These are phyloP conservation scores for Saccharomycopsis amapae DNA, from an alignment of 805 yeast species.

Conservation along the genomic window DNA sequence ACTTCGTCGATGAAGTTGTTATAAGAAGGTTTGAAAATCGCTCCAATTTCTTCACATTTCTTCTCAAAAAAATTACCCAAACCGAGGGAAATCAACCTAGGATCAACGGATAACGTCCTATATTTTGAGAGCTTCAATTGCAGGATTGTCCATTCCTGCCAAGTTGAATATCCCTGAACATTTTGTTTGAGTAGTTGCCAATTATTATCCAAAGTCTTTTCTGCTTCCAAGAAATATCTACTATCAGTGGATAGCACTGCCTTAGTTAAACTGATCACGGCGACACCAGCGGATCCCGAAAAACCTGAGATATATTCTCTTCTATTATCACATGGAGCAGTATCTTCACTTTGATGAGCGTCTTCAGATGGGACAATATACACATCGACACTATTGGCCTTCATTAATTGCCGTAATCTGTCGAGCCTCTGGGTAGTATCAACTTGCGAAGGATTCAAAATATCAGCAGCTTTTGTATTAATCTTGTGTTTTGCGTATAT, in stretches of 20 bases:
- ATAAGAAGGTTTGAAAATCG: slow-evolving; percentile 44
- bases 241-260: slow-evolving; percentile 52
- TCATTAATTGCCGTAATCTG: slow-evolving; percentile 40
- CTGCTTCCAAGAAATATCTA: slow-evolving; percentile 52
- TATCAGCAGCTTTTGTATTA: background rate
- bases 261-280: slow-evolving; percentile 46
- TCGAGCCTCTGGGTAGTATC: slow-evolving; percentile 33
- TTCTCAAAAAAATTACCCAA: slow-evolving; percentile 27
- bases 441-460: slow-evolving; percentile 12
- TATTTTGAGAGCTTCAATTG: background rate
- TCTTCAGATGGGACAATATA: slow-evolving; percentile 54
- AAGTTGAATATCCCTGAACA: slow-evolving; percentile 40
- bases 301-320: slow-evolving; percentile 53
- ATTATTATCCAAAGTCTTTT: slow-evolving; percentile 51
- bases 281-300: slow-evolving; percentile 56
- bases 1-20: slow-evolving; percentile 67
- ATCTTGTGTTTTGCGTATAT: background rate
- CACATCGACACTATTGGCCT: slow-evolving; percentile 38
- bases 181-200: slow-evolving; percentile 52
- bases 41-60: slow-evolving; percentile 26
- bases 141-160: slow-evolving; percentile 54
- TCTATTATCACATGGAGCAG: slow-evolving; percentile 46
- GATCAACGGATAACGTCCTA: slow-evolving; percentile 57
- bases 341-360: slow-evolving; percentile 59
- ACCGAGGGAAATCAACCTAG: slow-evolving; percentile 54